A percentile compares a stretch with the other conserved stretches of the same genome.
These are phyloP conservation scores for Saccharomyces hybrid DNA, from an alignment of 1,139 yeast species.

Conservation along the genomic window DNA sequence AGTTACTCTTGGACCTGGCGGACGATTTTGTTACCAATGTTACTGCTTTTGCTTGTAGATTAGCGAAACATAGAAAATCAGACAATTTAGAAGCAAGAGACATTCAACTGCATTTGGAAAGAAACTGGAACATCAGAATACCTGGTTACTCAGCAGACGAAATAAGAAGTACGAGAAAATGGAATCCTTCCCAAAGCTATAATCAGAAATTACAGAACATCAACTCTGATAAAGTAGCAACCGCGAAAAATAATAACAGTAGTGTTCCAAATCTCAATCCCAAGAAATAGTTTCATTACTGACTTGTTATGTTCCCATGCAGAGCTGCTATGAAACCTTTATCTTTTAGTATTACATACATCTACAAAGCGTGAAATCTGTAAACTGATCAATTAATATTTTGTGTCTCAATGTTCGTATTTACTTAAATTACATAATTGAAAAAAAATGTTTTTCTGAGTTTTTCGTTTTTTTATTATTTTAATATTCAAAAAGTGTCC, in stretches of 20 bases:
- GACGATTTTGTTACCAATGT: conserved; percentile 92
- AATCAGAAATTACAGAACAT: conserved; percentile 65
- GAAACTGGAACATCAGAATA: conserved; percentile 90
- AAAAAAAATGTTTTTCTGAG: neutral
- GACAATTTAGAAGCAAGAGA: conserved; percentile 84
- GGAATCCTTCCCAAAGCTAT: conserved; percentile 68
- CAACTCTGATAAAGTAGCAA: conserved; percentile 26
- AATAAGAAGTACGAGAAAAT: conserved; percentile 72
- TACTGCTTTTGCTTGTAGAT: conserved; percentile 84
- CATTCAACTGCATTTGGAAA: conserved; percentile 83
- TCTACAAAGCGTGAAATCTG: neutral
- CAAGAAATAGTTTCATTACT: neutral
- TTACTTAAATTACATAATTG: neutral
- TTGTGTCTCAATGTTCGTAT: neutral
- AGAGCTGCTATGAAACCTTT: too few relatives aligned
- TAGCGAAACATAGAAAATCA: conserved; percentile 92
- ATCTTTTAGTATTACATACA: neutral
- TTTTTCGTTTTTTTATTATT: neutral
- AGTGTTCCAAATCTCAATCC: neutral
- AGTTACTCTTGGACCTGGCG: conserved; percentile 79
- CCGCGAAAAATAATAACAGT: conserved; percentile 7
- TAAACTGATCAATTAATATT: neutral
- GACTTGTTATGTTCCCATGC: neutral
- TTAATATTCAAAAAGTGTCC: neutral
- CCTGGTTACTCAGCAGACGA: conserved; percentile 95